These are phyloP conservation scores for Lasiodiplodia citricola DNA, from an alignment of 2,329 filamentous ascomycete genomes.

Conservation along the genomic window DNA sequence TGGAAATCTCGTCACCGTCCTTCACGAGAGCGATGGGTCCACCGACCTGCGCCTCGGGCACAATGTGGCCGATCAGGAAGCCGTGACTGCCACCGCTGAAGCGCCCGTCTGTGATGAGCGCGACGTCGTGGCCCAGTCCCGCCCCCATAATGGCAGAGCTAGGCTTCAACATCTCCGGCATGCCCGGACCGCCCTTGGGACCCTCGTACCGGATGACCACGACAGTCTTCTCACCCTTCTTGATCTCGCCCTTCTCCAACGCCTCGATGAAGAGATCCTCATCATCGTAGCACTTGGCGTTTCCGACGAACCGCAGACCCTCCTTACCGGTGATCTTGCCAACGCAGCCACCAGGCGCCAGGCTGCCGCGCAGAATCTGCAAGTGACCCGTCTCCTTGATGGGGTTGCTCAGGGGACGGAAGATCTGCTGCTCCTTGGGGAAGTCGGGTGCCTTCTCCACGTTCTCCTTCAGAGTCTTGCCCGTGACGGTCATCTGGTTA, in stretches of 20 bases:
- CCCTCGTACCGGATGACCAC: slow-evolving; percentile 78
- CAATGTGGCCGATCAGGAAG: slow-evolving; percentile 86
- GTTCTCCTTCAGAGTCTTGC: slow-evolving; percentile 57
- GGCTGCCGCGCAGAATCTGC: slow-evolving; percentile 71
- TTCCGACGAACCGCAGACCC: slow-evolving; percentile 69
- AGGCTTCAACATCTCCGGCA: slow-evolving; percentile 78
- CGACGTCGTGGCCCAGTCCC: slow-evolving; percentile 73
- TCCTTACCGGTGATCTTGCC: slow-evolving; percentile 82
- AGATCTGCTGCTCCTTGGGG: slow-evolving; percentile 72
- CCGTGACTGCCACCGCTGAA: slow-evolving; percentile 85
- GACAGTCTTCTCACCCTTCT: slow-evolving; percentile 77
- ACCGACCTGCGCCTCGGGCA: slow-evolving; percentile 84
- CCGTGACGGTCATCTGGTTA: slow-evolving; percentile 56
- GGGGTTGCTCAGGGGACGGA: slow-evolving; percentile 69
- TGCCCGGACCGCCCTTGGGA: slow-evolving; percentile 74
- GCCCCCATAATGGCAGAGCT: slow-evolving; percentile 76
- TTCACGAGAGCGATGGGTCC: slow-evolving; percentile 83
- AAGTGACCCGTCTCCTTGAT: slow-evolving; percentile 76
- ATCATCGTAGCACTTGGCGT: slow-evolving; percentile 71
- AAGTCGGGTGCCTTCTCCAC: slow-evolving; percentile 65
- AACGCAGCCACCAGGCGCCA: slow-evolving; percentile 72
- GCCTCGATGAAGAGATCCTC: slow-evolving; percentile 73
- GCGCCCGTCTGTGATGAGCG: slow-evolving; percentile 74
- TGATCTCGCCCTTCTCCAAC: slow-evolving; percentile 70
- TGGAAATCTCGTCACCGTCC: slow-evolving; percentile 80